Conservation (phyloP, 768 basidiomycete species). For the Tubosaeta sp. region DNA sequence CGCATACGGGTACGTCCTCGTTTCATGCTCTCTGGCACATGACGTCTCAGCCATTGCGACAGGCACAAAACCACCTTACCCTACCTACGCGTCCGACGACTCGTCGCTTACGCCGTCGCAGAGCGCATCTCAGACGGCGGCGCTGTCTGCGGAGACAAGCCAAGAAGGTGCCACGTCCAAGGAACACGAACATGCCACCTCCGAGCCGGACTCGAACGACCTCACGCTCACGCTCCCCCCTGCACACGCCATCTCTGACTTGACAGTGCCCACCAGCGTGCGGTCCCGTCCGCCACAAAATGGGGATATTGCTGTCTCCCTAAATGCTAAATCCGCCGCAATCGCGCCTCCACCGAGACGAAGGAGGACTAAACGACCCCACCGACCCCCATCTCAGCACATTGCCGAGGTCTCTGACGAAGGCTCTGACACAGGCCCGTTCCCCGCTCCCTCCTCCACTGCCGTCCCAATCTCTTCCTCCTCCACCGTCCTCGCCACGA, state of each 20-base stretch:
- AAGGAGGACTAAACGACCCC: constrained; percentile 4
- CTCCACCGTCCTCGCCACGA: not conserved
- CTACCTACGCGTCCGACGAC: constrained; percentile 42
- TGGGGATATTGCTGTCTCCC: not conserved
- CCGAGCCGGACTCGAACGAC: not conserved
- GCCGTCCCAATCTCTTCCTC: not conserved
- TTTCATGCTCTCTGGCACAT: not conserved
- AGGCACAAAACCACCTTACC: constrained; percentile 3
- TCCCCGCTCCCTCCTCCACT: not conserved
- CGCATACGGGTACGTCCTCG: constrained; percentile 7
- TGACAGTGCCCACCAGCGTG: constrained; percentile 24
- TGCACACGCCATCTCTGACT: constrained; percentile 26
- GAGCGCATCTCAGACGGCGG: constrained; percentile 58
- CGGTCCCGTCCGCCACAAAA: constrained; percentile 3
- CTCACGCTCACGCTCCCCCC: constrained; percentile 22
- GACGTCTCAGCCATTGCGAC: not conserved
- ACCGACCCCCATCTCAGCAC: constrained; percentile 22
- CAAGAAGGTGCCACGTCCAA: constrained; percentile 12
- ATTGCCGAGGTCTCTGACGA: constrained; percentile 26
- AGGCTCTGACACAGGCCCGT: constrained; percentile 1
- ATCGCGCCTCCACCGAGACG: not conserved
- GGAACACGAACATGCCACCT: not conserved
- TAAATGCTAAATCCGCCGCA: not conserved
- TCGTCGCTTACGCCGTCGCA: constrained; percentile 76
- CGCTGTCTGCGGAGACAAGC: constrained; percentile 15